Base-by-base conservation (phyloP, 768 basidiomycete species). In the Xerocomus potaroensis region DNA sequence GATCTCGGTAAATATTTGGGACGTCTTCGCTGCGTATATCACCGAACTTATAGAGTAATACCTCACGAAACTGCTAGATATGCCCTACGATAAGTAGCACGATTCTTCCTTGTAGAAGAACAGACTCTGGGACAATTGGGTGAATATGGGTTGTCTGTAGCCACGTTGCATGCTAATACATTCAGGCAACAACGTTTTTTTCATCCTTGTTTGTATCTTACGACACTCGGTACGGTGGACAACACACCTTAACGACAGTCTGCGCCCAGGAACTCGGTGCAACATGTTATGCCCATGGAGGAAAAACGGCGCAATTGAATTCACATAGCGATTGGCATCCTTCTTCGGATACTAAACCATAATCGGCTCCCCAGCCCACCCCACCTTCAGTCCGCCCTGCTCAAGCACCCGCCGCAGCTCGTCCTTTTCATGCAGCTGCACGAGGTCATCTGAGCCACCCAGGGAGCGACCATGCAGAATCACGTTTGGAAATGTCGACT, bases 401-500 rank as follows among this genome's bases (percentile, higher is more conserved):
- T 78, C 72, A 0, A 87, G 59, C n/a, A 77, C 26, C 2, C 54
- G 58, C 15, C 65, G 66, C 21, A 88, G 68, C 4, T 56, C 55
- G 26, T 70, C 72, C 9, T 69, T 68, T n/a, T 66, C 59, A 52
- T 89, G 82, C 27, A 64, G 22, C 29, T 26, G 63, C 1, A 68
- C 65, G 10, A 89, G 64, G 18, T 80, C 72, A 52, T 87, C 85
- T 1, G 75, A 82, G 27, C 87, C 87, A 9, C 84, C 83, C 3
- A 87, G 68, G 6, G 79, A 79, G 38, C 67, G 71, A 8, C 87
- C 87, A 16, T 72, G 71, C 11, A 91, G 57, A 22, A 91, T 54
- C 44, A 87, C 69, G 51, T 91, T 91, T 1, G 89, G 89, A 61
- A 90, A 88, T 4, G 89, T 91, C 7, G 73, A 63, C 12, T 74